Evolutionary conservation across 352 stramenopile genomes (phyloP).

Genomic region (Pythium vanterpoolii): DNA sequence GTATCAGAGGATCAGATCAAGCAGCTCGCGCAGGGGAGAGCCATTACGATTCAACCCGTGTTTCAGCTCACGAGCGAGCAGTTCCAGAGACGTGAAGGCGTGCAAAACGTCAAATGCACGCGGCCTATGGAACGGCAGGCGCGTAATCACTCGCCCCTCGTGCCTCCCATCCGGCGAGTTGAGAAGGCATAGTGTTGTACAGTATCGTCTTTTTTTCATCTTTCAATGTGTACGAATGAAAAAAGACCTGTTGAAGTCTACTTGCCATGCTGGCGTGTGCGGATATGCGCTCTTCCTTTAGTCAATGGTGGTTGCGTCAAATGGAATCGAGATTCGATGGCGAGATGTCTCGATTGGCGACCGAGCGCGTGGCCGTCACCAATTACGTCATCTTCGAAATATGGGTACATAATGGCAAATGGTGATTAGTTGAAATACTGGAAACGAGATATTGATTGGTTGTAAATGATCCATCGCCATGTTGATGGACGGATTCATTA

Average conservation of each 20-base stretch:
- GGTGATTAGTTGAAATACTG: background rate
- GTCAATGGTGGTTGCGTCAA: background rate
- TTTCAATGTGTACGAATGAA: no score
- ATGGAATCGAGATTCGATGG: background rate
- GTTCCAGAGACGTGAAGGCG: background rate
- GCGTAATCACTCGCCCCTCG: background rate
- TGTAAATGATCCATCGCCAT: no score
- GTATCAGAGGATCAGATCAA: slow-evolving; percentile 1
- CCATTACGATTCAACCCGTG: background rate
- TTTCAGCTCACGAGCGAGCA: slow-evolving; percentile 5
- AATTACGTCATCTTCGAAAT: background rate
- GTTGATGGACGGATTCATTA: no score
- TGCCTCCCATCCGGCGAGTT: background rate
- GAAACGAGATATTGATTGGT: background rate
- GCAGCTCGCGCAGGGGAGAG: background rate
- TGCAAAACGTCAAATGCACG: background rate
- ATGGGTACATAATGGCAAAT: no score
- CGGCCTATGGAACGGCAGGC: background rate
- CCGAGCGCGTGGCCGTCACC: background rate
- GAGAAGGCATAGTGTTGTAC: no score
- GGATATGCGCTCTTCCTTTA: background rate
- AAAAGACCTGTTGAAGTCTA: background rate
- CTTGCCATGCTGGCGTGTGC: background rate
- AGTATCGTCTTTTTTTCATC: no score
- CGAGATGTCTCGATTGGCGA: background rate